Base-by-base conservation (phyloP, 139 green algal genomes). In the Coelastrella sp. region DNA sequence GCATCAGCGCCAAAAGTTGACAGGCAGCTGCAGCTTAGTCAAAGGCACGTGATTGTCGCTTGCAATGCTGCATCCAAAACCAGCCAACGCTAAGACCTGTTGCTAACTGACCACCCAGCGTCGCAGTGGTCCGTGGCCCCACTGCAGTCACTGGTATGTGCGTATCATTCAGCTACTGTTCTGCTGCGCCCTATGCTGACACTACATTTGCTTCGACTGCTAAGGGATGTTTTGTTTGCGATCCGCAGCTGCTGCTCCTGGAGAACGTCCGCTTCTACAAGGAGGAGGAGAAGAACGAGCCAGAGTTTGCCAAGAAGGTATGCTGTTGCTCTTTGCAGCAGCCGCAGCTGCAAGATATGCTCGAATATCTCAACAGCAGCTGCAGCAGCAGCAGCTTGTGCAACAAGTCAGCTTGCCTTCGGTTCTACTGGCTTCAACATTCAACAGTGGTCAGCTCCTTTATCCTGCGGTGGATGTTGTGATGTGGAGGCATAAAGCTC, bases 231-330 rank as follows among this genome's bases (percentile, higher is more conserved):
- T 0, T 47, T 71, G 61, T 13, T 10, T 71, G 61, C 58, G 4
- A 71, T 10, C 32, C 58, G 60, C 92, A 98, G 93, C 90, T 98
- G 47, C 94, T 98, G 68, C 89, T 99, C 87, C 96, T 99, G 88
- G 97, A 99, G 92, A 99, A 99, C 92, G 96, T 98, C 54, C 97
- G 97, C 86, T 99, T 99, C 97, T 98, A 99, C 95, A 98, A 98
- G 95, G 97, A 99, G 95, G 98, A 99, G 97, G 96, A 97, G 91
- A 99, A 99, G 96, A 99, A 99, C 92, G 98, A 97, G 47, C 10
- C 97, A 54, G 96, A 95, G 75, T 99, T 99, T 83, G 96, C 98
- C 89, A 93, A 99, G 96, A 98, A 99, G 93, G 95, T 97, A 86
- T 32, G 68, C 17, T 14, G 13, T 71, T 71, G 64, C 13, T 11